Evolutionary conservation across 441 rosid species (phyloP), one percentile per base, ranked within the genome.

Genomic region (Populus hybrid): DNA sequence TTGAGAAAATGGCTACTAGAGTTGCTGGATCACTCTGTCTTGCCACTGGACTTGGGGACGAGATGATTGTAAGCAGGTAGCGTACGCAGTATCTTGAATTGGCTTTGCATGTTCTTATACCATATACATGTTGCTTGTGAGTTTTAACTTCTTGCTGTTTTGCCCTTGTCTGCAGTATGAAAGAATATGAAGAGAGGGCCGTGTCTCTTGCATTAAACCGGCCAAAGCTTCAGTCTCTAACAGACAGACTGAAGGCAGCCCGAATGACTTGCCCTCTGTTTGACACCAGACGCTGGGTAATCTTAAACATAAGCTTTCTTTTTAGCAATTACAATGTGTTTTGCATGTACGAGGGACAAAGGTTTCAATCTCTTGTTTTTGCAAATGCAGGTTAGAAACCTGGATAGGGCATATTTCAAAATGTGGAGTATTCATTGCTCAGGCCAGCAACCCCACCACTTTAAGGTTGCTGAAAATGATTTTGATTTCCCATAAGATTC

Each of bases 1-100:
- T 93, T n/a, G 97, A 97, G 85, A 97, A 95, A 86, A 97, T 97
- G 99, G 99, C 99, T 67, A 93, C 99, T 11, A 86, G 99, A 81
- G 99, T 97, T 76, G 99, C 99, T 82, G 99, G 99, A 76, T 97
- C 99, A 42, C 90, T 97, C 64, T 97, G 98, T 81, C 89, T 90
- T 64, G 97, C 99, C 77, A 95, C 99, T 79, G 99, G 99, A 38
- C 87, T 97, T 12, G 99, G 99, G 67, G 99, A 93, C 9, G 99
- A 95, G 84, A 95, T 95, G 99, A 93, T 97, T 83, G 99, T 95
- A 66, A 90, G 81, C 80, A 90, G 93, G 99, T 97, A 74, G 50
- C 80, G 16, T 23, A 9, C 8, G 10, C 9, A 23, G 20, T 6
- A 1, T 46, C 57, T 40, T 23, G 42, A 16, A 30, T 30, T 34